Evolutionary conservation across 192 early-diverging fungal genomes (phyloP), one percentile per base, ranked within the genome.

Genomic region (Coemansia sp.): DNA sequence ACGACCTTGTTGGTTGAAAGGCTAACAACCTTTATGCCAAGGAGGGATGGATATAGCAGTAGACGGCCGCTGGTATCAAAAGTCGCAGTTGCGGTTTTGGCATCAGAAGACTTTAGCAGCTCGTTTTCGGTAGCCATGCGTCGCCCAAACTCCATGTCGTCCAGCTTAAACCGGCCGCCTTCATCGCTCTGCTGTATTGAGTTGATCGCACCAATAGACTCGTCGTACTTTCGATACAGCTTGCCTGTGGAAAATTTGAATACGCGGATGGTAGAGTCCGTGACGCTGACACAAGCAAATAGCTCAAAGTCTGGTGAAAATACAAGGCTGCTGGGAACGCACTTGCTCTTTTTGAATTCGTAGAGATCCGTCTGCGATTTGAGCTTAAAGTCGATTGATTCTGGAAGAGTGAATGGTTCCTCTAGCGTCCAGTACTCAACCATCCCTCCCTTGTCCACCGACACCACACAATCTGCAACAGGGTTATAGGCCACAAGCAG

Each of bases 91-190:
- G 83, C 82, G 33, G 76, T 74, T 9, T 58, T 72, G 23, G 84
- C 84, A 63, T 93, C 89, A 2, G 86, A 74, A 0, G 91, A 84
- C 56, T 92, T 93, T 49, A 89, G 85, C 41, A 98, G 72, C 71
- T 98, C 93, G 49, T 87, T 85, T 52, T 99, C 97, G 10, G 91
- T 82, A 1, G 95, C 95, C 48, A 97, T 61, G 36, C 97, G 82
- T 61, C 95, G 84, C 15, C 97, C 95, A 85, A 99, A 98, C 71
- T 99, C 97, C 95, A 99, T 99, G 62, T 93, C 93, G 75, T 99
- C 97, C 42, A 98, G 69, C 69, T 87, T 87, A 65, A 89, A 84
- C 25, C 85, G 72, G n/a, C 85, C 85, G 20, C 89, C 90, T 17
- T 69, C 55, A 36, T 69, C 76, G 53, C 54, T 67, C 29, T 46